Evolutionary conservation across 1,284 basidiomycete species (phyloP).

Genomic region (Puccinia polysora): DNA sequence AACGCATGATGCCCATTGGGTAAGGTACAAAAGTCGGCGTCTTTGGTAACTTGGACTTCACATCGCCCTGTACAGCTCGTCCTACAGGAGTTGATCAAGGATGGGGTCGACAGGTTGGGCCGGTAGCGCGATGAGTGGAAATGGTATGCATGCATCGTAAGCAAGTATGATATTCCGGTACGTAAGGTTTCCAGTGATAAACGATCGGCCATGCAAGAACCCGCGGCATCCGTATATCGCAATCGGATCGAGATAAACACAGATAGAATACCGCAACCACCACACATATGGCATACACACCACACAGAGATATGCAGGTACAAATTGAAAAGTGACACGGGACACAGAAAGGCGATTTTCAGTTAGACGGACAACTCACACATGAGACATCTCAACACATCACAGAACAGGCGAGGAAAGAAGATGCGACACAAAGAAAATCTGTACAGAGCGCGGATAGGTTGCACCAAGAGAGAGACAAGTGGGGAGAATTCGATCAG

Average conservation of each 20-base stretch:
- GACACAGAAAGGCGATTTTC: constrained; percentile 18
- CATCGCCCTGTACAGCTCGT: constrained; percentile 42
- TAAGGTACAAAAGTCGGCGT: constrained; percentile 44
- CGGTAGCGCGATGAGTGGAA: neutral
- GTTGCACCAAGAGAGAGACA: too few species aligned
- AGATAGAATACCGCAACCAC: too few species aligned
- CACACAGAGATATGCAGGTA: too few species aligned
- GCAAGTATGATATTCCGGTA: too few species aligned
- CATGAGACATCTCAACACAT: constrained; percentile 9
- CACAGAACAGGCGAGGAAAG: constrained; percentile 9
- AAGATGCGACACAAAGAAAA: neutral
- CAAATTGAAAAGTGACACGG: neutral
- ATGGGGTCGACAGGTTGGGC: neutral
- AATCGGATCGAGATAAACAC: neutral
- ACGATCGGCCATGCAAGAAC: too few species aligned
- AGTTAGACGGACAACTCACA: constrained; percentile 5
- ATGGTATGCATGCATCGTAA: too few species aligned
- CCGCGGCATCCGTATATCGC: neutral
- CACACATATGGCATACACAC: too few species aligned
- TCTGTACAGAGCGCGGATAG: neutral
- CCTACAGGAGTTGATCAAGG: constrained; percentile 11
- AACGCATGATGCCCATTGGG: constrained; percentile 42
- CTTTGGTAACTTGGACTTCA: constrained; percentile 41
- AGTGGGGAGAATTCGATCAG: too few species aligned
- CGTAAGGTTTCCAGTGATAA: too few species aligned